Conservation (phyloP, 1,284 basidiomycete species). For the Phenoliferia sp. region DNA sequence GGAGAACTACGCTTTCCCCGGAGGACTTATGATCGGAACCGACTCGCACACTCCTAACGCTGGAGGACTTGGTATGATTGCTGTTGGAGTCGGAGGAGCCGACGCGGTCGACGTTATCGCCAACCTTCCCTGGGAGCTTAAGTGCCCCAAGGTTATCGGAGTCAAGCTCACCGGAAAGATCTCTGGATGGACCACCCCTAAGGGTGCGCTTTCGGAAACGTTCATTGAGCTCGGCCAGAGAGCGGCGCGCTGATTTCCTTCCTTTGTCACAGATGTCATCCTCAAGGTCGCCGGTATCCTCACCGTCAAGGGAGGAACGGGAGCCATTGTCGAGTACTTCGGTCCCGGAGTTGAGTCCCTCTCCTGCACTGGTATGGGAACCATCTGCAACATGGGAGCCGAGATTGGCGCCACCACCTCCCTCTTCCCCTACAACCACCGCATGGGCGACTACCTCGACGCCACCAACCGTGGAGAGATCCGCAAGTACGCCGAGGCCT, state of each 20-base stretch:
- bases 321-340: constrained; percentile 92
- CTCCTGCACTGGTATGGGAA: constrained; percentile 98
- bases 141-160: constrained; percentile 98
- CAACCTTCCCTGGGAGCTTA: constrained; percentile 95
- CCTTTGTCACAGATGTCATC: constrained; percentile 65
- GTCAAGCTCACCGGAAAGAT: constrained; percentile 95
- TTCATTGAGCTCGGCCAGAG: no score
- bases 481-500: constrained; percentile 81
- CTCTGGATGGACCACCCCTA: constrained; percentile 93
- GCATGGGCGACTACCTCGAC: constrained; percentile 88
- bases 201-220: constrained; percentile 54
- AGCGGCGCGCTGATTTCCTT: background rate
- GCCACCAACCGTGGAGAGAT: constrained; percentile 88
- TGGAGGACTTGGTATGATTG: constrained; percentile 97
- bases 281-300: constrained; percentile 96
- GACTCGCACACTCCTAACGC: constrained; percentile 99
- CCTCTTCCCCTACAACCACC: constrained; percentile 95
- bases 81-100: constrained; percentile 98
- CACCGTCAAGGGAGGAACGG: constrained; percentile 96
- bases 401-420: constrained; percentile 99
- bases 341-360: constrained; percentile 92
- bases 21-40: constrained; percentile 98
- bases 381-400: constrained; percentile 99
- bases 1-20: constrained; percentile 98
- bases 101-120: constrained; percentile 99